These are phyloP conservation scores for Filobasidium floriforme DNA, from an alignment of 768 basidiomycete genomes.

Conservation along the genomic window DNA sequence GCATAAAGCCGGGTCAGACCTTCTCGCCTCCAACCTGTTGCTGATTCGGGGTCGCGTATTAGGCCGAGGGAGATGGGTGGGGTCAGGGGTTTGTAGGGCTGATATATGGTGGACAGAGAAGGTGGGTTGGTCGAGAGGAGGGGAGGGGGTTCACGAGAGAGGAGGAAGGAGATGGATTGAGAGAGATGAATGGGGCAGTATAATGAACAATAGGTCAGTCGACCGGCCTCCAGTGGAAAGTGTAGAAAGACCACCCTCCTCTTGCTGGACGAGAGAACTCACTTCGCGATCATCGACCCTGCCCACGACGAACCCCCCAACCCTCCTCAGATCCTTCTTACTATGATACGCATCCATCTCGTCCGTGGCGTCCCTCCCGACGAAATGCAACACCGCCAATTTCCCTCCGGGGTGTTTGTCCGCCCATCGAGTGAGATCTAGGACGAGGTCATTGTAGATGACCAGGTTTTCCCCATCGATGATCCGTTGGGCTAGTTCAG, in stretches of 20 bases:
- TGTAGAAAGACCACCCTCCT: too few relatives aligned
- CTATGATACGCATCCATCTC: constrained; percentile 90
- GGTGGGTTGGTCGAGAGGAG: too few relatives aligned
- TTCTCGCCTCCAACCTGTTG: constrained; percentile 38
- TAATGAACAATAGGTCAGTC: background rate
- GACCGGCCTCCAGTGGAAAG: too few relatives aligned
- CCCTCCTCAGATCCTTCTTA: constrained; percentile 51
- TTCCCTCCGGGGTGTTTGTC: constrained; percentile 78
- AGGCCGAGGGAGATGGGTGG: constrained; percentile 79
- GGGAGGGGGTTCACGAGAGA: too few relatives aligned
- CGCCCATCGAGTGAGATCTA: constrained; percentile 57
- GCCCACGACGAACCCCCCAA: constrained; percentile 63
- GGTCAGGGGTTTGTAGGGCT: constrained; percentile 52
- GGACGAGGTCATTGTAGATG: constrained; percentile 58
- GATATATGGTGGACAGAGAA: background rate
- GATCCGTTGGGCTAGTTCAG: constrained; percentile 60
- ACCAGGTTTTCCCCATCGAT: constrained; percentile 68
- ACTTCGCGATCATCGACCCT: constrained; percentile 50
- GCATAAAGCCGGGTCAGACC: constrained; percentile 29
- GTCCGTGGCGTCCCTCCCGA: constrained; percentile 88
- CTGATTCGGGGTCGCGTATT: constrained; percentile 31
- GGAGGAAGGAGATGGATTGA: too few relatives aligned
- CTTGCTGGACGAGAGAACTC: too few relatives aligned
- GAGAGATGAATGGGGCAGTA: background rate
- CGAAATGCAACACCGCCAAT: constrained; percentile 84